Evolutionary conservation across 2,329 filamentous ascomycete species (phyloP), one percentile per base, ranked within the genome.

Genomic region (Trichoderma oligosporum): DNA sequence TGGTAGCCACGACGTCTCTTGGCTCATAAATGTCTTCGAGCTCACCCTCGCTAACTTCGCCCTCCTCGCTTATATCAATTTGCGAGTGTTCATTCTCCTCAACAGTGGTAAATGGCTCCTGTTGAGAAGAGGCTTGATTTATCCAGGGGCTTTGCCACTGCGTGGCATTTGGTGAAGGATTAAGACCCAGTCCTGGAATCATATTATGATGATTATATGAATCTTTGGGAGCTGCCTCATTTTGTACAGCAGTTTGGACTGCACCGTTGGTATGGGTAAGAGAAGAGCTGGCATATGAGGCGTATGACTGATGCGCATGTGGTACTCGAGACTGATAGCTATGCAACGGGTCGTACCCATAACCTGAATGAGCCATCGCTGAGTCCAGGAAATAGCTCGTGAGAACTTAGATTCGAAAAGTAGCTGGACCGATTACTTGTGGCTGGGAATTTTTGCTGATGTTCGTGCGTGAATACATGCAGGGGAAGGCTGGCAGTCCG

Each of bases 11-110:
- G 31, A 55, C 48, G 14, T 62, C 61, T 12, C 53, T 58, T 8
- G 78, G 76, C 47, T 82, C 79, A 60, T 84, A 83, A 2, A 79
- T 64, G 63, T 84, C 80, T 48, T 84, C 80, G 47, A 80, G 77
- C 63, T 87, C 84, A 16, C 78, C 82, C 64, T 93, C 89, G 61
- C 84, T 88, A 27, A 94, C 70, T 69, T 95, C 90, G 14, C 88
- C 89, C 65, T 95, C 89, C 66, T 94, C 89, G 45, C 66, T 63
- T 2, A 55, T 63, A 35, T 66, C 65, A 6, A 62, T 61, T 27
- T 61, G 39, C 16, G 16, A 27, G 24, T 18, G 39, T n/a, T 11
- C 9, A 29, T 45, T 54, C 9, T 5, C 29, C 33, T 29, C 20
- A 38, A 38, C 14, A 29, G n/a, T 14, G n/a, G 48, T 7, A 18